A percentile compares a stretch with the other conserved stretches of the same genome.
Evolutionary conservation across 768 basidiomycete species (phyloP).

Genomic region (Lactarius trivialis): DNA sequence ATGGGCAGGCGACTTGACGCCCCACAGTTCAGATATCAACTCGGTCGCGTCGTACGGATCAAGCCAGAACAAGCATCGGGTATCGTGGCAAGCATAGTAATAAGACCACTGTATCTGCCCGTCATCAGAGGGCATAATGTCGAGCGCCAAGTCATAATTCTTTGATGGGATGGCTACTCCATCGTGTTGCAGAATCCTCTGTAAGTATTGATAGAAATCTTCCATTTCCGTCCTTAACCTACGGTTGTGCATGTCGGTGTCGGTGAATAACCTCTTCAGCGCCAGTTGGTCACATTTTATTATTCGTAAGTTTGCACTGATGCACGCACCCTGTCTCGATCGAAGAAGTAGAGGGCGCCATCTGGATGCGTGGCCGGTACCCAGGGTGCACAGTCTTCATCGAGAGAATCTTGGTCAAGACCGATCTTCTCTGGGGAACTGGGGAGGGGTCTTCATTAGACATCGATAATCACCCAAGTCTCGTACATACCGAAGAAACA

Average conservation of each 20-base stretch:
- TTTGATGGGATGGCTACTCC: conserved; percentile 17
- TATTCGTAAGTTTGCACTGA: neutral
- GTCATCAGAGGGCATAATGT: conserved; percentile 27
- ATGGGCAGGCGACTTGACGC: conserved; percentile 15
- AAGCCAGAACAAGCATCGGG: conserved; percentile 47
- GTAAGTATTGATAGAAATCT: conserved; percentile 22
- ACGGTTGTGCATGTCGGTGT: conserved; percentile 42
- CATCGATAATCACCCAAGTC: neutral
- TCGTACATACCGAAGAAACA: conserved; percentile 3
- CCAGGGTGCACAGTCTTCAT: conserved; percentile 33
- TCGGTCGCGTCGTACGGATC: conserved; percentile 35
- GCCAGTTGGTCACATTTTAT: neutral
- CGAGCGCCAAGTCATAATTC: conserved; percentile 19
- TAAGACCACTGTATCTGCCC: conserved; percentile 35
- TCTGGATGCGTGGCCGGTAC: conserved; percentile 47
- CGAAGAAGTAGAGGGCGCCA: conserved; percentile 52
- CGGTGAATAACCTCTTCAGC: conserved; percentile 46
- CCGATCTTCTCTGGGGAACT: neutral
- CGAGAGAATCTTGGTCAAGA: neutral
- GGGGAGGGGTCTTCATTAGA: neutral
- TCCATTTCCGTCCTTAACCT: conserved; percentile 32
- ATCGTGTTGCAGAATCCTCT: conserved; percentile 14
- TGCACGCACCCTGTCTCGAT: conserved; percentile 37
- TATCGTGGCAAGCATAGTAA: conserved; percentile 46
- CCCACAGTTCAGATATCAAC: conserved; percentile 27